Conservation (phyloP, 1,284 basidiomycete species). For the Trametes sp. region DNA sequence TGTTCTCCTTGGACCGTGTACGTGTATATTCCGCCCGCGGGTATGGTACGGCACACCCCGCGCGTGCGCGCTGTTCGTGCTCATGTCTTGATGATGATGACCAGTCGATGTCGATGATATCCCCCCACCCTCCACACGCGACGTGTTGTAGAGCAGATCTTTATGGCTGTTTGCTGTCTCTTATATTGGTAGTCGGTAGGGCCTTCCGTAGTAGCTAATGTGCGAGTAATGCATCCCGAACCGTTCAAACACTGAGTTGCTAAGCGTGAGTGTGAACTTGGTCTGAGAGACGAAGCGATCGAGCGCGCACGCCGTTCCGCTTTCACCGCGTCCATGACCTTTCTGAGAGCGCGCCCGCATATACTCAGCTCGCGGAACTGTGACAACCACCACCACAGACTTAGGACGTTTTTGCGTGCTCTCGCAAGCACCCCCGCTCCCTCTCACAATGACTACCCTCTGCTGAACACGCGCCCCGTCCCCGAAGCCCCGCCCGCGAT, state of each 20-base stretch:
- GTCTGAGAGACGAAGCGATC: no score
- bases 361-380: not conserved
- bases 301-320: no score
- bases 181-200: constrained; percentile 18
- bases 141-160: constrained; percentile 22
- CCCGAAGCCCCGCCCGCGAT: constrained; percentile 10
- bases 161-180: constrained; percentile 10
- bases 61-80: constrained; percentile 5
- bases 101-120: constrained; percentile 22
- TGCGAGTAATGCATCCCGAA: constrained; percentile 16
- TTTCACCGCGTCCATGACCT: not conserved
- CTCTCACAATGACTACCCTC: not conserved
- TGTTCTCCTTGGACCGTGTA: constrained; percentile 7
- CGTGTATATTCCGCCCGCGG: constrained; percentile 9
- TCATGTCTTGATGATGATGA: constrained; percentile 22
- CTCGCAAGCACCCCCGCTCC: not conserved
- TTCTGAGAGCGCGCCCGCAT: not conserved
- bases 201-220: constrained; percentile 18
- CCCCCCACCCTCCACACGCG: not conserved
- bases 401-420: not conserved
- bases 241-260: not conserved
- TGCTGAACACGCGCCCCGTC: constrained; percentile 8
- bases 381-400: not conserved
- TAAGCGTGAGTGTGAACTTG: not conserved
- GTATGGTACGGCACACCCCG: no score